Conservation (phyloP, 768 basidiomycete species). For the Russula sp. region DNA sequence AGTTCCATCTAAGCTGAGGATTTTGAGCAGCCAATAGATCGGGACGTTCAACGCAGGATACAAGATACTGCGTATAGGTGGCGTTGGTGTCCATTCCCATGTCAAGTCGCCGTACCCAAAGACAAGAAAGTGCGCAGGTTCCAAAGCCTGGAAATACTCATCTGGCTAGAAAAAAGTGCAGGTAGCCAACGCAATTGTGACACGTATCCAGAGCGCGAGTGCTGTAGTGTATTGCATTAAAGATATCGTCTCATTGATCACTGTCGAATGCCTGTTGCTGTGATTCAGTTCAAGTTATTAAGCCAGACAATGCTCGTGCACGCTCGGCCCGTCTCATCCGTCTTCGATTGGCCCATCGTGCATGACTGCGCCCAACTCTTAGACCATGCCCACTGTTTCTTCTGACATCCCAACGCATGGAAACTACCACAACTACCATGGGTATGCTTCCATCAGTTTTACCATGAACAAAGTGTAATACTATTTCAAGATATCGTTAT, state of each 20-base stretch:
- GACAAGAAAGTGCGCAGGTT: slow-evolving; percentile 81
- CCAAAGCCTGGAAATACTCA: slow-evolving; percentile 92
- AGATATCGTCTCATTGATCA: neutral
- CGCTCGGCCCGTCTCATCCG: too few species aligned
- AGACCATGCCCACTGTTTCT: slow-evolving; percentile 15
- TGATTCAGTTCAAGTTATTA: too few species aligned
- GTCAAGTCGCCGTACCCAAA: slow-evolving; percentile 90
- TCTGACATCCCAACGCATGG: slow-evolving; percentile 16
- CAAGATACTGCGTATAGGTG: slow-evolving; percentile 69
- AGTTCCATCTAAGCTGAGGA: slow-evolving; percentile 45
- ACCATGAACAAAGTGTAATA: neutral
- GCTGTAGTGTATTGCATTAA: slow-evolving; percentile 7
- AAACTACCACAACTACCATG: slow-evolving; percentile 23
- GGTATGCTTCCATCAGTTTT: neutral
- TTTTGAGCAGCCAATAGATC: slow-evolving; percentile 63
- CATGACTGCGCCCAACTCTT: too few species aligned
- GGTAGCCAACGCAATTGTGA: slow-evolving; percentile 59
- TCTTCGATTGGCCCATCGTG: too few species aligned
- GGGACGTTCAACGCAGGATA: slow-evolving; percentile 81
- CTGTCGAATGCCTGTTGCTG: neutral
- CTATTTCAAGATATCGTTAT: slow-evolving; percentile 7
- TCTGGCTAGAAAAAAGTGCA: slow-evolving; percentile 94
- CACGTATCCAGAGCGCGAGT: slow-evolving; percentile 43
- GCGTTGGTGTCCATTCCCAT: slow-evolving; percentile 84
- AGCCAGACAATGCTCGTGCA: too few species aligned